Evolutionary conservation across 225 moss, liverwort and hornwort species (phyloP), one percentile per base, ranked within the genome.

Genomic region (Antitrichia curtipendula): DNA sequence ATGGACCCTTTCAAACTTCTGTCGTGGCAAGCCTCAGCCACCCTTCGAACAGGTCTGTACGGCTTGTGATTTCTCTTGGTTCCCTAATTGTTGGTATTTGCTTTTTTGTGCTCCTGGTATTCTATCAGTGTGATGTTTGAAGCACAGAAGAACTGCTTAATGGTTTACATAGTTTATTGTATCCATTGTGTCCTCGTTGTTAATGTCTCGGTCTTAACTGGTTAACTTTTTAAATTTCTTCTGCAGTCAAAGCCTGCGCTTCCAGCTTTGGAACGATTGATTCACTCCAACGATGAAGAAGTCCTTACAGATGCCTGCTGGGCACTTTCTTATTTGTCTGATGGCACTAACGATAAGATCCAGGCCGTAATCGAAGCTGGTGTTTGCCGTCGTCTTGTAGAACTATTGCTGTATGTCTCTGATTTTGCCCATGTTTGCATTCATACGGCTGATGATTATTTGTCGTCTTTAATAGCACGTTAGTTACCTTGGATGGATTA

Each of bases 11-110:
- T 97, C 96, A 4, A 97, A 96, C 84, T 96, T 97, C 50, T 97
- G 96, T 82, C 93, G 97, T 70, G 96, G 97, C 82, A 96, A 96
- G 82, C 97, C 97, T n/a, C 96, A 97, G 86, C 97, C 97, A 24
- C 80, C 85, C 7, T 96, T 97, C 82, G 96, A 96, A 84, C 97
- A 96, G 69, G 83, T 83, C 29, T 38, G 53, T 52, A 18, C 53
- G 8, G 18, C 50, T 18, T 65, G 36, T 65, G 64, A 50, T 64
- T 47, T 82, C 25, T 65, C 49, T 64, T 82, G n/a, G 82, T 65
- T 5, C 25, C 8, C 36, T 70, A 43, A 43, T 49, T 23, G 34
- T 17, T 53, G 32, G 45, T 17, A 68, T 20, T 70, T 45, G 9
- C 59, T 52, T 63, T n/a, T 78, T 32, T 24, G 49, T 70, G 47